A percentile compares a stretch with the other conserved stretches of the same genome.
These are phyloP conservation scores for Phytophthora megakarya DNA, from an alignment of 352 stramenopile genomes.

Conservation along the genomic window DNA sequence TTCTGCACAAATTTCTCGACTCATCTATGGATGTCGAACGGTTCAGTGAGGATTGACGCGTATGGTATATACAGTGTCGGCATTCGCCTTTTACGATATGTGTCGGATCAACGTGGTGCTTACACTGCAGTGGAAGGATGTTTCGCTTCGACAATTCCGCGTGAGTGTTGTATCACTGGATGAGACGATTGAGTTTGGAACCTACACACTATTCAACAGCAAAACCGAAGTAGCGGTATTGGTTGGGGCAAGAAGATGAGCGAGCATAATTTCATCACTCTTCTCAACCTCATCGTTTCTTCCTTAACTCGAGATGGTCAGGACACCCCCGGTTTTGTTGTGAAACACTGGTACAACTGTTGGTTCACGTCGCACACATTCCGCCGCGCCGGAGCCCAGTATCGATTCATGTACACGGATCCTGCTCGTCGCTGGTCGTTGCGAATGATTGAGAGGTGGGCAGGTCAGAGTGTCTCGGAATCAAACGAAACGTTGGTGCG, in stretches of 20 bases:
- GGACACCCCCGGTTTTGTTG: not conserved
- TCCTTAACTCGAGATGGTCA: not conserved
- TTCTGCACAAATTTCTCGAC: constrained; percentile 6
- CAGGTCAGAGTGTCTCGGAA: constrained; percentile 17
- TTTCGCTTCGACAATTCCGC: not conserved
- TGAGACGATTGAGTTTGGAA: constrained; percentile 3
- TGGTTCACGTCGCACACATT: constrained; percentile 19
- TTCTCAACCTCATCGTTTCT: constrained; percentile 9
- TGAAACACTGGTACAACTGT: constrained; percentile 13
- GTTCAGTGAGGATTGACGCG: not conserved
- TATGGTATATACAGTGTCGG: constrained; percentile 11
- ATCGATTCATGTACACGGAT: constrained; percentile 14
- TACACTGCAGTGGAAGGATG: constrained; percentile 11
- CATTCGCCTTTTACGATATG: constrained; percentile 21
- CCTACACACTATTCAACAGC: constrained; percentile 6
- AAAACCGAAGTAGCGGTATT: no score
- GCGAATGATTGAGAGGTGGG: constrained; percentile 23
- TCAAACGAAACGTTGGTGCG: constrained; percentile 20
- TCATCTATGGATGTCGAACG: not conserved
- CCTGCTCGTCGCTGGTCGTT: constrained; percentile 12
- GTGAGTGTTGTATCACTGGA: not conserved
- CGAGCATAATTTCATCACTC: constrained; percentile 10
- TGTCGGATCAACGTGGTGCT: constrained; percentile 23
- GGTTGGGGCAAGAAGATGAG: constrained; percentile 14
- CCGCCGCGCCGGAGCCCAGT: constrained; percentile 6